A percentile compares a stretch with the other conserved stretches of the same genome.
Evolutionary conservation across 2,329 filamentous ascomycete species (phyloP).

Genomic region (Cercospora janseana): DNA sequence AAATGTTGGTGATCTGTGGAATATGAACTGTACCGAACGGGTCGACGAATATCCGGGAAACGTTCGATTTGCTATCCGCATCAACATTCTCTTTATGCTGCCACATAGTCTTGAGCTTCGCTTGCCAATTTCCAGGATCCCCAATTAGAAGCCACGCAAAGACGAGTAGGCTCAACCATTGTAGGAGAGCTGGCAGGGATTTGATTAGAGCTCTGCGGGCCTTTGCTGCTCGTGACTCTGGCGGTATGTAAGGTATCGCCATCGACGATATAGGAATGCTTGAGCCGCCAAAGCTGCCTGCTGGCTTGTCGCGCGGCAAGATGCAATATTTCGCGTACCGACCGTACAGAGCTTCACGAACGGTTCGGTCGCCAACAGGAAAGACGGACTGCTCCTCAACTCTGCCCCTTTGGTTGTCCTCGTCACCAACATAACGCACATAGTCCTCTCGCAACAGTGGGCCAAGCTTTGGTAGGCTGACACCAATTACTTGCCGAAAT

Average conservation of each 20-base stretch:
- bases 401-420: not conserved
- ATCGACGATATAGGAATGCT: not conserved
- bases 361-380: not conserved
- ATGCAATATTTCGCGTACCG: no score
- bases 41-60: not conserved
- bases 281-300: no score
- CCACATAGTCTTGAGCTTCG: not conserved
- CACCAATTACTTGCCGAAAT: not conserved
- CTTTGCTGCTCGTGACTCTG: not conserved
- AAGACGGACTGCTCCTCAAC: not conserved
- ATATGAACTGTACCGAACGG: constrained; percentile 4
- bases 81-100: no score
- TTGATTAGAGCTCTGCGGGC: not conserved
- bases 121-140: constrained; percentile 1
- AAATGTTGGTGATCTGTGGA: not conserved
- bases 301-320: no score
- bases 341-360: not conserved
- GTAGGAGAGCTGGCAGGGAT: not conserved
- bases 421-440: not conserved
- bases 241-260: not conserved
- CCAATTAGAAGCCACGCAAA: not conserved
- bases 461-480: not conserved
- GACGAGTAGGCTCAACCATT: not conserved
- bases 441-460: not conserved
- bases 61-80: not conserved